Conservation (phyloP, 169 alveolate species). For the Theileria orientalis region DNA sequence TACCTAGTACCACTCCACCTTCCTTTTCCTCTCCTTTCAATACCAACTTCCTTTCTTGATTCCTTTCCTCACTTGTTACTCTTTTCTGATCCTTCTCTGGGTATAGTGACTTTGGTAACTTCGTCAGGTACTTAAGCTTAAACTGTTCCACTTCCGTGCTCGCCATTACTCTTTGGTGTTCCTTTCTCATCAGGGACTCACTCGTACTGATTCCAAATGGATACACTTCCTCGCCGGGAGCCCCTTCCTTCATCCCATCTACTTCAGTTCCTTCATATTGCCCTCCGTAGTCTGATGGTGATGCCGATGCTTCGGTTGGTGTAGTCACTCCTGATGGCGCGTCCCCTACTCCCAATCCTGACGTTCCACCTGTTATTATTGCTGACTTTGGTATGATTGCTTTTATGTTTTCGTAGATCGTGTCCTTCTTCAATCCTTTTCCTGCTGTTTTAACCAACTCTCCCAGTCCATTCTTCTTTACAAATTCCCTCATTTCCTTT, state of each 20-base stretch:
- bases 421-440: constrained; percentile 65
- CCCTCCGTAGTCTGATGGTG: too few species aligned
- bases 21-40: constrained; percentile 11
- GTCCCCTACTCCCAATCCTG: too few species aligned
- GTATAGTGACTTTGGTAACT: background rate
- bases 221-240: background rate
- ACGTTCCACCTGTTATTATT: too few species aligned
- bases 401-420: constrained; percentile 65
- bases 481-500: constrained; percentile 72
- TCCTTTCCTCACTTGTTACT: background rate
- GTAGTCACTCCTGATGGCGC: too few species aligned
- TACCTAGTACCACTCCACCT: background rate
- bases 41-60: too few species aligned
- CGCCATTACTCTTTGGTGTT: background rate
- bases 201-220: background rate
- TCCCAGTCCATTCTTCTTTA: constrained; percentile 70
- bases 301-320: background rate
- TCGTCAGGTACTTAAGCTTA: constrained; percentile 1
- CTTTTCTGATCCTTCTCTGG: too few species aligned
- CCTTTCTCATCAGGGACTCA: background rate
- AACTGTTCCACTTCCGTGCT: background rate
- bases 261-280: background rate
- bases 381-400: constrained; percentile 63
- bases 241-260: background rate
- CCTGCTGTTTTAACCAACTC: constrained; percentile 76